Base-by-base conservation (phyloP, 352 stramenopile genomes). In the Phytophthora fragariaefolia region DNA sequence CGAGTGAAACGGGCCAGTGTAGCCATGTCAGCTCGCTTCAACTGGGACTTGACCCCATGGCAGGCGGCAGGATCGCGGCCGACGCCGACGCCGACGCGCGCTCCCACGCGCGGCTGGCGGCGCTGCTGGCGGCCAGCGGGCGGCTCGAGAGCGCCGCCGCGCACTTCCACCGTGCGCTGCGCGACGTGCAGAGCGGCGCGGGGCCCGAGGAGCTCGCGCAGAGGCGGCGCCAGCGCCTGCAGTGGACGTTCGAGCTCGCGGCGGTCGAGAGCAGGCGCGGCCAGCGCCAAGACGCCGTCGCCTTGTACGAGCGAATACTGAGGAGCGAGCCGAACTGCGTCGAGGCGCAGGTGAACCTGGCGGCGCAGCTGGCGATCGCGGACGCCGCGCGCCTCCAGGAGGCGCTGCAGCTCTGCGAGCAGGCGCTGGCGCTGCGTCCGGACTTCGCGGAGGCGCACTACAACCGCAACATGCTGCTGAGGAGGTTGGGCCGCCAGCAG, bases 391-490 rank as follows among this genome's bases (percentile, higher is more conserved):
- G 64, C 2, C 26, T 87, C 6, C 58, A 73, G 17, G 62, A 69
- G n/a, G 80, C 82, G 1, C 50, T 79, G n/a, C 36, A 48, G 17
- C 76, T 79, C 47, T 89, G 77, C 50, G 24, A 66, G 13, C 46
- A 45, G 18, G 83, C 81, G 27, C 53, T 91, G 10, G 32, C 43
- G 24, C 45, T 80, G 38, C 59, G 48, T 17, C 73, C 72, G 27
- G 47, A 49, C 8, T 67, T 69, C 30, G 57, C 36, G 51, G 77
- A 90, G 56, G 75, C 77, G 42, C 69, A 91, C 43, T 87, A 85
- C 60, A 90, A 90, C 57, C 73, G 82, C 60, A 91, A 90, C 51
- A 77, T 83, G 30, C 30, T 89, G 22, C 54, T 93, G 32, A 76
- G 86, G 3, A 81, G 82, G 24, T 43, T 87, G 0, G 78, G 80